A percentile compares a stretch with the other conserved stretches of the same genome.
Evolutionary conservation across 148 eudicot species (phyloP).

Genomic region (Bassia scoparia): DNA sequence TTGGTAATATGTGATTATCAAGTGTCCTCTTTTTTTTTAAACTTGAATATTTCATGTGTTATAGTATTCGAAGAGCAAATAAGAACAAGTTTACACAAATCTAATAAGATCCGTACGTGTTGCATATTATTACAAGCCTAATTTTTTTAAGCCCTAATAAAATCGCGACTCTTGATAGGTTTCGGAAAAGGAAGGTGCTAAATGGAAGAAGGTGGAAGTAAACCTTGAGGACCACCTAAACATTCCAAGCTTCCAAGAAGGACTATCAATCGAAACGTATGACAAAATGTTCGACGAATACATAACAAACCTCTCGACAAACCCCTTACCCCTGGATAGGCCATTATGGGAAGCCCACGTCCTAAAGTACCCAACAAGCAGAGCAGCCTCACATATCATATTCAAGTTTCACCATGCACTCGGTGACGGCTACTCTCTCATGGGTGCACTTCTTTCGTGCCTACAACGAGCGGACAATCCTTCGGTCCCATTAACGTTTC

Average conservation of each 20-base stretch:
- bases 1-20: no score
- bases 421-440: conserved; percentile 79
- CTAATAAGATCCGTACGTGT: no score
- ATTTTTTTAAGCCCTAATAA: no score
- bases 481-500: conserved; percentile 60
- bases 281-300: conserved; percentile 49
- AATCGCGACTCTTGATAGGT: conserved; percentile 32
- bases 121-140: no score
- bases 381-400: conserved; percentile 45
- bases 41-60: no score
- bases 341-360: conserved; percentile 86
- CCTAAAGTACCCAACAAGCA: conserved; percentile 55
- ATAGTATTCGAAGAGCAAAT: no score
- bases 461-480: conserved; percentile 60
- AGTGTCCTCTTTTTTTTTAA: no score
- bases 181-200: conserved; percentile 39
- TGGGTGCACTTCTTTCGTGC: conserved; percentile 85
- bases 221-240: conserved; percentile 50
- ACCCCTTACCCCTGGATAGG: conserved; percentile 48
- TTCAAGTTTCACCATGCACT: conserved; percentile 82
- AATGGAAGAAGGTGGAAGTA: conserved; percentile 67
- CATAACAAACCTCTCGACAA: conserved; percentile 43
- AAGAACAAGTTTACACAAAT: no score
- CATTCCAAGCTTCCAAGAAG: conserved; percentile 40
- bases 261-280: conserved; percentile 33